Base-by-base conservation (phyloP, 2,329 filamentous ascomycete genomes). In the Fusarium buharicum region DNA sequence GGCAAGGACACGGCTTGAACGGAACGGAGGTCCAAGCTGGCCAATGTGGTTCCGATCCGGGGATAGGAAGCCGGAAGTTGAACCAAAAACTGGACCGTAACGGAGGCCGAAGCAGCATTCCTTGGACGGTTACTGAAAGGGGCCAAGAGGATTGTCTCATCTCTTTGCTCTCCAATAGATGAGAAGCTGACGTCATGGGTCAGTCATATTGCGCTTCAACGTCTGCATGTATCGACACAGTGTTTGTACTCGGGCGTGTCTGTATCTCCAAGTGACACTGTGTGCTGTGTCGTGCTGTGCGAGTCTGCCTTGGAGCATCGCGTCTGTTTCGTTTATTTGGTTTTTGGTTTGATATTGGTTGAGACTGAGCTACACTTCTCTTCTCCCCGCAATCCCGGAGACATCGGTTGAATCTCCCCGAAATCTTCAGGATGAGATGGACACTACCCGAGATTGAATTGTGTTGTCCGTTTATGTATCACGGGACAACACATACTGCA, bases 181-280 rank as follows among this genome's bases (percentile, higher is more conserved):
- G 30, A 22, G 41, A 28, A 34, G 41, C 33, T 70, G 67, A 70
- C 68, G 68, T 70, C 68, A 70, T 70, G 44, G 27, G 17, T 39
- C 47, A 49, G 59, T 70, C 68, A 70, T 70, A 62, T 66, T 68
- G 59, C 64, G 59, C 59, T 55, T 48, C 46, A 55, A 44, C 52
- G 27, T 33, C 43, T 50, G 37, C 45, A 49, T 60, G 61, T 67
- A 56, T 57, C 50, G 48, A 40, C 67, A 70, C 68, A 70, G 68
- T 70, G 67, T 27, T 46, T 46, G 50, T 37, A 18, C 31, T 38
- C 36, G 50, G 33, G 38, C 39, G 37, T 52, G 45, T 57, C 55
- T 41, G 43, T 28, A 46, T 34, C 40, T 27, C 18, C 36, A 51
- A 30, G 30, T 45, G 56, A 61, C 65, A 70, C 67, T 65, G 62